Evolutionary conservation across 331 rosid species (phyloP).

Genomic region (Arachis monticola): DNA sequence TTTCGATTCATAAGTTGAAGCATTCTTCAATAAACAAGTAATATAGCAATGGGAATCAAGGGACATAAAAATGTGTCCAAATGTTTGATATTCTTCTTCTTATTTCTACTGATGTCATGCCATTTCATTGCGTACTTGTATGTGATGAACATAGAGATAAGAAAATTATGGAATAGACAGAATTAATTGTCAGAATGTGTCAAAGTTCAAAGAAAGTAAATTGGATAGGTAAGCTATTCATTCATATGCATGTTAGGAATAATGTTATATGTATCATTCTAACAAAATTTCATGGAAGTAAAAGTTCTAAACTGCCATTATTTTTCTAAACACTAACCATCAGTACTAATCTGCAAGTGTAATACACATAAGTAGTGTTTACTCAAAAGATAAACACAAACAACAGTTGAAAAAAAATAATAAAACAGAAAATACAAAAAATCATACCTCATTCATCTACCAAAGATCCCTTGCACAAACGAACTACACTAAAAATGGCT

Average conservation of each 20-base stretch:
- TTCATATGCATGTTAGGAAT: not conserved
- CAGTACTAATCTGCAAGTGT: too few relatives aligned
- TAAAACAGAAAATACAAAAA: not conserved
- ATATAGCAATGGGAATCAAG: not conserved
- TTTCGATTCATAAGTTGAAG: not conserved
- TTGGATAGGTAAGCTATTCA: not conserved
- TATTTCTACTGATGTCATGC: slow-evolving; percentile 7
- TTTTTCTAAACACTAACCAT: not conserved
- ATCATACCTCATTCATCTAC: slow-evolving; percentile 1
- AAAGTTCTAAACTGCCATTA: too few relatives aligned
- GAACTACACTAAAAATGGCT: not conserved
- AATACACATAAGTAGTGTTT: not conserved
- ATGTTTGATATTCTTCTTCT: not conserved
- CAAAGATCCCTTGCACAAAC: slow-evolving; percentile 7
- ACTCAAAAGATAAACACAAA: not conserved
- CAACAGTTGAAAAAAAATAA: not conserved
- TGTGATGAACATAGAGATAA: not conserved
- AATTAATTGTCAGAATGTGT: too few relatives aligned
- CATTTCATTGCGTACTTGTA: not conserved
- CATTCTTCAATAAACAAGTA: not conserved
- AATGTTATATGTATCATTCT: not conserved
- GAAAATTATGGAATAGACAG: not conserved
- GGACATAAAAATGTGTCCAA: not conserved
- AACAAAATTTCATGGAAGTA: not conserved
- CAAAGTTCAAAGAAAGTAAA: not conserved